Conservation (phyloP, 2,329 filamentous ascomycete genomes). For the Sclerotiophoma versabilis region DNA sequence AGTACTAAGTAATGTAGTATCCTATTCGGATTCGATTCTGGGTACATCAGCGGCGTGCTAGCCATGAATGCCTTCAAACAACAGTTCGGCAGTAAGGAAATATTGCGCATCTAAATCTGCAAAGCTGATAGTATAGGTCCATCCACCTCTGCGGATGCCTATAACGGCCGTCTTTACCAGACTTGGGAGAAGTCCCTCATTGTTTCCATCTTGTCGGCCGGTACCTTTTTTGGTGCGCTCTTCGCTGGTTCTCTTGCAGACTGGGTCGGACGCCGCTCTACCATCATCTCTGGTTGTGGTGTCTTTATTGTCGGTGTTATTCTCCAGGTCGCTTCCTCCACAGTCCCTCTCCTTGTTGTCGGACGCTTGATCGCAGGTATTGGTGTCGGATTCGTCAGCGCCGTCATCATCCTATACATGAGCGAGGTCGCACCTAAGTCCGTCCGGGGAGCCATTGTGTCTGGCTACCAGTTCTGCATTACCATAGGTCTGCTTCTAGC, state of each 20-base stretch:
- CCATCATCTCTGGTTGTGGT: constrained; percentile 53
- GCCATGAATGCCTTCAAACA: constrained; percentile 51
- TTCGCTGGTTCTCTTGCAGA: constrained; percentile 74
- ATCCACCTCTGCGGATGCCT: constrained; percentile 49
- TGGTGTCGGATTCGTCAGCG: constrained; percentile 50
- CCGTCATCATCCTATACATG: constrained; percentile 73
- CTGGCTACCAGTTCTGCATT: constrained; percentile 84
- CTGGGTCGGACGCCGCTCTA: constrained; percentile 71
- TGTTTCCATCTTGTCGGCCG: constrained; percentile 82
- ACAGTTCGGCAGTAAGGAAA: constrained; percentile 50
- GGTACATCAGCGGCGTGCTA: constrained; percentile 74
- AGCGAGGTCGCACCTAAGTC: constrained; percentile 76
- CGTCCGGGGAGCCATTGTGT: constrained; percentile 75
- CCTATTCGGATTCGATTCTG: constrained; percentile 81
- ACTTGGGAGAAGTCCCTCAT: constrained; percentile 70
- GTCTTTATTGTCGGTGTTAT: constrained; percentile 50
- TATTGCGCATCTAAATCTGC: not conserved
- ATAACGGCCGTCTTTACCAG: constrained; percentile 41
- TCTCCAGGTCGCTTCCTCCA: constrained; percentile 47
- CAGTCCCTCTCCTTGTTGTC: constrained; percentile 44
- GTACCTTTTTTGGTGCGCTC: constrained; percentile 79
- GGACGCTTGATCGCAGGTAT: constrained; percentile 51
- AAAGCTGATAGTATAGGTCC: constrained; percentile 63
- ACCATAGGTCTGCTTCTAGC: constrained; percentile 80
- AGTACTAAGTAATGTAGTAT: constrained; percentile 39